Conservation (phyloP, 768 basidiomycete species). For the Pisolithus albus region DNA sequence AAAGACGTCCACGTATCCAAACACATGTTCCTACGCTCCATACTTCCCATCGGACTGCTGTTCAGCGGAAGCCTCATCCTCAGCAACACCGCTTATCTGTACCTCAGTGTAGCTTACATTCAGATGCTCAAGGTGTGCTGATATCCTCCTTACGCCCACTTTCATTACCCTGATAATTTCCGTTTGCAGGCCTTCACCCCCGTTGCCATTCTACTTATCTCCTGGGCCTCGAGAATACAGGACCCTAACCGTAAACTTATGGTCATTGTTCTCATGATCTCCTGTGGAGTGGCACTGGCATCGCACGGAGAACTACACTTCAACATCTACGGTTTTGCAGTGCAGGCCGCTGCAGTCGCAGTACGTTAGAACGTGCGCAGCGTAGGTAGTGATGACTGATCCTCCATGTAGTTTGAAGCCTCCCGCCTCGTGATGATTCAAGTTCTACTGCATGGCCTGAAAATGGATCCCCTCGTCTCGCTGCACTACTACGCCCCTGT, state of each 20-base stretch:
- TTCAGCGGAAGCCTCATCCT: conserved; percentile 91
- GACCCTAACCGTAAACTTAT: conserved; percentile 79
- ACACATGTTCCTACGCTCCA: conserved; percentile 74
- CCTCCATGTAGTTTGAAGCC: conserved; percentile 69
- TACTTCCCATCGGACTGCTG: conserved; percentile 88
- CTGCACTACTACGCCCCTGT: conserved; percentile 96
- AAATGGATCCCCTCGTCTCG: conserved; percentile 96
- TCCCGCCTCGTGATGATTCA: conserved; percentile 95
- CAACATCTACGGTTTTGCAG: conserved; percentile 79
- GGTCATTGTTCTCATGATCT: conserved; percentile 86
- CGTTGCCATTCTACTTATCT: conserved; percentile 88
- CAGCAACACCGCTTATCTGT: conserved; percentile 88
- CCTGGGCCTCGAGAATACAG: conserved; percentile 83
- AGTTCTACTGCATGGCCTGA: conserved; percentile 86
- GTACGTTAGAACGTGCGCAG: conserved; percentile 30
- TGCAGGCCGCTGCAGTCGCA: conserved; percentile 78
- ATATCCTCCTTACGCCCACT: neutral
- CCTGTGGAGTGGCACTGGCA: conserved; percentile 80
- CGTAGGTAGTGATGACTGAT: neutral
- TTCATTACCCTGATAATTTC: neutral
- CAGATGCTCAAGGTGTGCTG: conserved; percentile 84
- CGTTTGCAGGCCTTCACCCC: conserved; percentile 75
- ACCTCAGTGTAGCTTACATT: conserved; percentile 89
- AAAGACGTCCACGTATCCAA: conserved; percentile 76
- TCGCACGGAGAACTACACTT: conserved; percentile 87